Evolutionary conservation across 305 asterid species (phyloP), one percentile per base, ranked within the genome.

Genomic region (Fraxinus sp.): DNA sequence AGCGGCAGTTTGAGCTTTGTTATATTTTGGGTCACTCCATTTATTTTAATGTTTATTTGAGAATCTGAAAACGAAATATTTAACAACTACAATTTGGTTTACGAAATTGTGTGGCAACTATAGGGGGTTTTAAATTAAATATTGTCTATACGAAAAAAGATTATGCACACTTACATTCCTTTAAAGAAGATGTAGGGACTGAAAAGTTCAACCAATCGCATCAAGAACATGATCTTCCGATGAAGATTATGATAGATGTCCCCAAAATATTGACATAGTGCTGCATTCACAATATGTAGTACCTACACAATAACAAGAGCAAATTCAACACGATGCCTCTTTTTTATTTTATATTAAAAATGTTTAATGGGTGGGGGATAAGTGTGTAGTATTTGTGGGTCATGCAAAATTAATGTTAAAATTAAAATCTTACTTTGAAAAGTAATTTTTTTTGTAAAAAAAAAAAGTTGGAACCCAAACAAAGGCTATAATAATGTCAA

Each of bases 141-240:
- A 4, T 49, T 49, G 22, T 52, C 62, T 4, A 18, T 37, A 30
- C 11, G 20, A 35, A 13, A 18, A 62, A 2, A 77, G 26, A 77
- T 20, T 24, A 59, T 20, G 33, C 22, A 57, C 6, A 86, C 92
- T 87, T 86, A 87, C 92, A 83, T 85, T 83, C 92, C 90, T 78
- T 86, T 79, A 81, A 89, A 89, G 88, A 86, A 89, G 85, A 87
- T 49, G 75, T 87, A 89, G 49, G 89, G 89, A 66, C 52, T 80
- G 52, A 89, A 89, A 52, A 89, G 88, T 36, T 87, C 77, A 2
- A 89, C 85, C 83, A 87, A 3, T 35, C 89, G 86, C 89, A 83
- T 81, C 79, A 89, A 84, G 79, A 86, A 84, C 79, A 18, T 71
- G 55, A 87, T 86, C 83, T 79, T 86, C 76, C 86, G 35, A 13